Conservation (phyloP, 129 eudicot species). For the Smallanthus sonchifolius region DNA sequence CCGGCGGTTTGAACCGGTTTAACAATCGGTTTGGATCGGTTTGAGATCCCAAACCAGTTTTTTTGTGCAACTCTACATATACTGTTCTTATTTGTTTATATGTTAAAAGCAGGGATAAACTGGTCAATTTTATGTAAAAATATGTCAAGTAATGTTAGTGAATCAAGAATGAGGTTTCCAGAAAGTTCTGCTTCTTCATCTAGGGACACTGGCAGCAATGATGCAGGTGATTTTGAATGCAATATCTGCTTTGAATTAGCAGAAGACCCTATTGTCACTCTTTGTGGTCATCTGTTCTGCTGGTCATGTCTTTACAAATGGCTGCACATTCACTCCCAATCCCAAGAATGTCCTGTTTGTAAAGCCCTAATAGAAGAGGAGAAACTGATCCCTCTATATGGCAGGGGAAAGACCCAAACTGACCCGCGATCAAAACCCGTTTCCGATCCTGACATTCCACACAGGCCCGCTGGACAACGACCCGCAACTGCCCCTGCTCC, state of each 20-base stretch:
- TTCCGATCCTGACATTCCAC: slow-evolving; percentile 67
- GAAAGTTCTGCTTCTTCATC: too few species aligned
- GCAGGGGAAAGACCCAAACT: slow-evolving; percentile 62
- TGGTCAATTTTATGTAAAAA: background rate
- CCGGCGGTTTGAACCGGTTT: too few species aligned
- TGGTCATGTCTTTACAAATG: slow-evolving; percentile 90
- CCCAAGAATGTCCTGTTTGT: slow-evolving; percentile 88
- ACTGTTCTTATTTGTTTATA: background rate
- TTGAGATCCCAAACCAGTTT: too few species aligned
- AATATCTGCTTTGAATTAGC: slow-evolving; percentile 86
- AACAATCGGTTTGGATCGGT: too few species aligned
- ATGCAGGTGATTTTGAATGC: slow-evolving; percentile 82
- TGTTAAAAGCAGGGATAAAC: slow-evolving; percentile 7
- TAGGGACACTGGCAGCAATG: slow-evolving; percentile 31
- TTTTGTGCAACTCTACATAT: too few species aligned
- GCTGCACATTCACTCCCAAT: slow-evolving; percentile 72
- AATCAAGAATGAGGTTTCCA: slow-evolving; percentile 25
- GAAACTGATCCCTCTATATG: slow-evolving; percentile 70
- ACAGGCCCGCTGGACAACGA: slow-evolving; percentile 72
- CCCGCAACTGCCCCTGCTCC: slow-evolving; percentile 66
- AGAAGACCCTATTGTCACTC: slow-evolving; percentile 78
- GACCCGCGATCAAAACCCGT: slow-evolving; percentile 74
- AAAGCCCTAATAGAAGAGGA: slow-evolving; percentile 71
- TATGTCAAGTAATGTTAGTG: slow-evolving; percentile 40
- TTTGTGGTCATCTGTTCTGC: slow-evolving; percentile 85